Percentiles rank a stretch among this genome's conserved stretches.
phyloP scores from a whole-genome alignment of 2,329 filamentous ascomycete genomes.

The Rhynchosporium graminicola region DNA sequence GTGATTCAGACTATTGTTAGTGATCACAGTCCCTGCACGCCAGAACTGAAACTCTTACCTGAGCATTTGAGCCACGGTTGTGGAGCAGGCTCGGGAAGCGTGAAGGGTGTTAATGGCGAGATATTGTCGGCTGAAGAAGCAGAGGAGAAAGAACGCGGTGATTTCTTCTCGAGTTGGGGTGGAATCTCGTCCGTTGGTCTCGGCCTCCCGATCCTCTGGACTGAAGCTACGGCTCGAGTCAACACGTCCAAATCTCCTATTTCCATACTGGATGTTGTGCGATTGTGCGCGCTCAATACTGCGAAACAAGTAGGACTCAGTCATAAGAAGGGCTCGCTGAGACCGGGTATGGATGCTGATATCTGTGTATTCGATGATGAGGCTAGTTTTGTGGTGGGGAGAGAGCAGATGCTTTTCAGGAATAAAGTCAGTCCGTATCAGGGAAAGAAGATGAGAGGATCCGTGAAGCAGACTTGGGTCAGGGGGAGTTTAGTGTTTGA shows the following conservation, averaged over 20 bases:
- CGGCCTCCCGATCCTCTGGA: constrained; percentile 81
- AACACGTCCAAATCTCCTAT: constrained; percentile 25
- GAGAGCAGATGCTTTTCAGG: constrained; percentile 75
- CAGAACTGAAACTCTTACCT: constrained; percentile 87
- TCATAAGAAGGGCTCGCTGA: constrained; percentile 77
- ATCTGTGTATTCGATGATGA: constrained; percentile 88
- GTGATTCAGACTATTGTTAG: constrained; percentile 91
- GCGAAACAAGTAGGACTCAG: constrained; percentile 84
- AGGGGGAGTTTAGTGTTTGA: constrained; percentile 39
- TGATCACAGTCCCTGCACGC: constrained; percentile 95
- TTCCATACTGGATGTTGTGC: constrained; percentile 73
- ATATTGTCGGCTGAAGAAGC: constrained; percentile 39
- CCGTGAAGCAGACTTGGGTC: constrained; percentile 41
- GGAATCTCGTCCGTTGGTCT: constrained; percentile 93
- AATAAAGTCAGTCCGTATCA: constrained; percentile 42
- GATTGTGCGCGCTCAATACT: constrained; percentile 83
- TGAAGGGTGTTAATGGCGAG: constrained; percentile 35
- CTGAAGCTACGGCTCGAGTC: constrained; percentile 46
- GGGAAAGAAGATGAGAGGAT: constrained; percentile 67
- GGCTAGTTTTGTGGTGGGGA: constrained; percentile 72
- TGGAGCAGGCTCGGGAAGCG: constrained; percentile 29
- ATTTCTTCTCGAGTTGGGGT: constrained; percentile 97
- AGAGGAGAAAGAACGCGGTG: constrained; percentile 56
- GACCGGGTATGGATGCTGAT: constrained; percentile 83
- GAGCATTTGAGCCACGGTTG: constrained; percentile 50